Evolutionary conservation across 2,329 filamentous ascomycete species (phyloP).

Genomic region (Colletotrichum incanum): DNA sequence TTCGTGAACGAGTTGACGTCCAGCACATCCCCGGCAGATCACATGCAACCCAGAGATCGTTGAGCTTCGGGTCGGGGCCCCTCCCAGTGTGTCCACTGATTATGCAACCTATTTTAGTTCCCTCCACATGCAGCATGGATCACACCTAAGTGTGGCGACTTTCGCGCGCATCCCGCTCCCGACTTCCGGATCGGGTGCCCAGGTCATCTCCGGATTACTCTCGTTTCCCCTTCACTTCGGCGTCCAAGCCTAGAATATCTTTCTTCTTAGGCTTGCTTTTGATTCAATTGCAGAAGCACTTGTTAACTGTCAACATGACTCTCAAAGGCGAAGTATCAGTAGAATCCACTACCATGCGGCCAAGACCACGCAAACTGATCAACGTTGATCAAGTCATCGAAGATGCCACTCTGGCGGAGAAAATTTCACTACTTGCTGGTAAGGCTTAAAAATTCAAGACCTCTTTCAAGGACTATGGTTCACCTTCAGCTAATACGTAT

Average conservation of each 20-base stretch:
- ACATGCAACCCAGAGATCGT: background rate
- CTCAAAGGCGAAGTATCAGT: background rate
- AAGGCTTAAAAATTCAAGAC: constrained; percentile 6
- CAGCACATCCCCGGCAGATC: background rate
- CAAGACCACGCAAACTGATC: constrained; percentile 46
- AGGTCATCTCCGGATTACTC: background rate
- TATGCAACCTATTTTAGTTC: background rate
- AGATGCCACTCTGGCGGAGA: constrained; percentile 67
- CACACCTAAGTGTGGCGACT: constrained; percentile 6
- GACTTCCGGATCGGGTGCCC: constrained; percentile 22
- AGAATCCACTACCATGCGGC: constrained; percentile 2
- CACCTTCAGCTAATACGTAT: background rate
- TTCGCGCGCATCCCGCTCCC: constrained; percentile 19
- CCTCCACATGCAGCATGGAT: constrained; percentile 17
- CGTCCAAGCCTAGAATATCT: background rate
- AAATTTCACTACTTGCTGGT: constrained; percentile 69
- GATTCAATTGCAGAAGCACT: background rate
- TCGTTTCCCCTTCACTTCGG: background rate
- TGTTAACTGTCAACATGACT: background rate
- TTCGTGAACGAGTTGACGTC: background rate
- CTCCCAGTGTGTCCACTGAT: background rate
- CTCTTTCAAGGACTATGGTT: background rate
- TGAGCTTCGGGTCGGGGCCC: background rate
- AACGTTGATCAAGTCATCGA: constrained; percentile 68
- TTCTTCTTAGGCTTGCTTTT: background rate